A percentile compares a stretch with the other conserved stretches of the same genome.
These are phyloP conservation scores for Talaromyces sp. DNA, from an alignment of 2,329 filamentous ascomycete genomes.

Conservation along the genomic window DNA sequence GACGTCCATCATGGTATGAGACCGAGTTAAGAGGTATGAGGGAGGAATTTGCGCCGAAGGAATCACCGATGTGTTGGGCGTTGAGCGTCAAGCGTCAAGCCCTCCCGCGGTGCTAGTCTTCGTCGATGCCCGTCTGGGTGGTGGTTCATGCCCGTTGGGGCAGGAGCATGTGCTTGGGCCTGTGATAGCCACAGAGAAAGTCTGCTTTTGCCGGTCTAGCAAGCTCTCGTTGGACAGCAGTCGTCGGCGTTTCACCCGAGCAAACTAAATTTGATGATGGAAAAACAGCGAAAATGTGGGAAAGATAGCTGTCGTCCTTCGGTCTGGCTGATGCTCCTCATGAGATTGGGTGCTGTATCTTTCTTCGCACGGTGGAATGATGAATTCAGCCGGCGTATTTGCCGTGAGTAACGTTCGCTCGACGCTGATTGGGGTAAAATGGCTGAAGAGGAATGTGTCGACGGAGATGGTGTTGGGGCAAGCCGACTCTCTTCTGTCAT, in stretches of 20 bases:
- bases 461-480: conserved; percentile 10
- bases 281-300: neutral
- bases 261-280: neutral
- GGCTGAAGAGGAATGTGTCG: neutral
- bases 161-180: conserved; percentile 17
- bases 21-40: conserved; percentile 14
- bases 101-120: conserved; percentile 10
- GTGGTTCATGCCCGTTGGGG: conserved; percentile 8
- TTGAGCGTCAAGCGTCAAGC: neutral
- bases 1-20: conserved; percentile 41
- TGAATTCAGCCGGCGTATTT: conserved; percentile 2
- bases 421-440: neutral
- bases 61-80: neutral
- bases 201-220: neutral
- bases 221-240: neutral
- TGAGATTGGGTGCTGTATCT: neutral
- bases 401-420: conserved; percentile 8
- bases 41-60: neutral
- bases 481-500: neutral
- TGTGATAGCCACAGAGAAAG: conserved; percentile 13
- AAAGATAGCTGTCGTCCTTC: neutral
- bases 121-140: neutral
- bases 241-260: conserved; percentile 7
- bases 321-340: neutral
- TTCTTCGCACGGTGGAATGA: neutral